Evolutionary conservation across 192 early-diverging fungal species (phyloP), one percentile per base, ranked within the genome.

Genomic region (Entomortierella lignicola): DNA sequence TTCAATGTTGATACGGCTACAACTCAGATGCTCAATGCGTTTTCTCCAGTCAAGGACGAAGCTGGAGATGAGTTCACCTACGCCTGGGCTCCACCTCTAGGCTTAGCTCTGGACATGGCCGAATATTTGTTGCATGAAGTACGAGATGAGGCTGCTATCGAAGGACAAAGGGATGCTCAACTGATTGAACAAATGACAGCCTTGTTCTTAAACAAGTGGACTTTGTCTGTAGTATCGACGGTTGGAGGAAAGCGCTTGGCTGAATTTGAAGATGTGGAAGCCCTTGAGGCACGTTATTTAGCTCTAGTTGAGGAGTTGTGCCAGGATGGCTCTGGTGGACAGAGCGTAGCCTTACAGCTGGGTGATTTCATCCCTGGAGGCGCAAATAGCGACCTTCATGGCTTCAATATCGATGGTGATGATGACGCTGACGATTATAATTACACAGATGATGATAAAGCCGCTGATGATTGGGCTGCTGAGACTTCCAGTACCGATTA

Each of bases 301-400:
- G 62, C 55, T 2, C 18, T 79, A 39, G 57, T 70, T 5, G 75
- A 79, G 27, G 52, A 60, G 52, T 32, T 79, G 27, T 70, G 67
- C 11, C 48, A 69, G 60, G 63, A 69, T 21, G 75, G 63, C 21
- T 79, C 75, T n/a, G 75, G 75, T 21, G 75, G 75, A 27, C 75
- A 79, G 63, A 66, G 75, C 25, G 6, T 70, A 15, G 75, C 67
- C 2, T n/a, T 79, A 21, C 27, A 54, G 50, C 37, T 79, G 41
- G 51, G 55, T 11, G 75, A 79, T 23, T 79, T 79, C 52, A 15
- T 69, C 26, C 74, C 74, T 26, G 74, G 74, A 23, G 74, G 74
- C 39, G 44, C 44, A 15, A 4, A 47, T 15, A 53, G 48, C 27
- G 39, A 51, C 2, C 15, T 47, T 20, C 44, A 47, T 4, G 44